Percentiles rank a stretch among this genome's conserved stretches.
Conservation (phyloP, 192 early-diverging fungal genomes). For the Powellomyces hirtus region DNA sequence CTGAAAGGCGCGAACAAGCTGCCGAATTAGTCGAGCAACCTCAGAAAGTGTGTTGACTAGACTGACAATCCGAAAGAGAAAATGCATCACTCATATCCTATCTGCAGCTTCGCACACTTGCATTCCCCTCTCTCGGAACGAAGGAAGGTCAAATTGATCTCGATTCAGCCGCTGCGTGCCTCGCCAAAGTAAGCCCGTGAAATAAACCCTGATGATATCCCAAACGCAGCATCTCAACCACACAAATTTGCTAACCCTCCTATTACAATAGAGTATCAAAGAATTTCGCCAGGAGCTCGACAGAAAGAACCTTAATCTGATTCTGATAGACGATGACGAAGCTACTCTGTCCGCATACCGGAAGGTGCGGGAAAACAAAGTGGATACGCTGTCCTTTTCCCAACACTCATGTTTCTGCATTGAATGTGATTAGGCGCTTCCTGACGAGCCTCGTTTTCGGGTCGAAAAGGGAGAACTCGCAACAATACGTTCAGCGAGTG, state of each 20-base stretch:
- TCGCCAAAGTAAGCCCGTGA: slow-evolving; percentile 1
- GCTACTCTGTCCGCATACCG: neutral
- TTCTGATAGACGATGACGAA: neutral
- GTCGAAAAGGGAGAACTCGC: neutral
- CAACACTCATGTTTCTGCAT: neutral
- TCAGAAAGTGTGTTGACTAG: too few species aligned
- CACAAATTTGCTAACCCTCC: too few species aligned
- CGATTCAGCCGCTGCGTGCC: neutral
- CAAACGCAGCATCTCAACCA: too few species aligned
- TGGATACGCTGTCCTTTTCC: neutral
- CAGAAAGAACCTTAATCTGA: neutral
- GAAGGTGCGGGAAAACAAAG: slow-evolving; percentile 1
- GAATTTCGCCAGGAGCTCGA: too few species aligned
- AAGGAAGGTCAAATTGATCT: slow-evolving; percentile 13
- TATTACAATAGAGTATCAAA: too few species aligned
- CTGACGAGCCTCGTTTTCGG: neutral
- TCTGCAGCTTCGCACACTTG: slow-evolving; percentile 1
- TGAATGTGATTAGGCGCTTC: neutral
- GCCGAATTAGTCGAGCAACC: too few species aligned
- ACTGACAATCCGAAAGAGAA: too few species aligned
- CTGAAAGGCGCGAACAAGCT: too few species aligned
- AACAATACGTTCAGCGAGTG: neutral
- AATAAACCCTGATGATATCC: too few species aligned
- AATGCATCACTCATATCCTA: too few species aligned
- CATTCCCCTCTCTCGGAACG: slow-evolving; percentile 14